Evolutionary conservation across 2,329 filamentous ascomycete species (phyloP), one percentile per base, ranked within the genome.

Genomic region (Alternaria infectoria): DNA sequence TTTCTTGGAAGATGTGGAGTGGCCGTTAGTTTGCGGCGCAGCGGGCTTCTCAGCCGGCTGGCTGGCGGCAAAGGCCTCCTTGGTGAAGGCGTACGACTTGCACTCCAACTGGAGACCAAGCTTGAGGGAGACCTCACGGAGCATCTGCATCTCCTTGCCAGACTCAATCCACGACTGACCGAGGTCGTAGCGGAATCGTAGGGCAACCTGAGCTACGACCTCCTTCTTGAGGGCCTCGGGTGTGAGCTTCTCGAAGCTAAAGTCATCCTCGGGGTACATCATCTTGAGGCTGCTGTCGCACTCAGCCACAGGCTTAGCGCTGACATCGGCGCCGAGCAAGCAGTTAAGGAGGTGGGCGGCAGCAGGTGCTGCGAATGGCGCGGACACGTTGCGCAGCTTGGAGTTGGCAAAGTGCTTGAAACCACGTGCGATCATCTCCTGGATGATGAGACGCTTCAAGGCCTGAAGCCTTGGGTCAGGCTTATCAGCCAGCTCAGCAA

Each of bases 401-500:
- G 87, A 87, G 78, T 93, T 90, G 61, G 91, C 87, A 67, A 96
- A 85, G 81, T 99, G 95, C 87, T 99, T 99, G 87, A 98, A 97
- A 6, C 92, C 90, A 83, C 96, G 90, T n/a, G 92, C 87, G 69
- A 98, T 87, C 91, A 98, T 98, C 81, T 99, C 96, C 77, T 97
- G 95, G 45, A 93, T 81, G 65, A 91, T 88, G 40, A 99, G 87
- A 60, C 89, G 88, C 68, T 88, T 89, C 72, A 99, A 85, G 65
- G 93, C 93, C 71, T 90, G 85, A 23, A 98, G 86, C 65, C 93
- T 90, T 57, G 88, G 86, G 71, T 89, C 86, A 63, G 86, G 83
- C 69, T 79, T 79, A 65, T 80, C 79, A 43, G 91, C 89, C 55
- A 92, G 85, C 62, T 87, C 84, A 12, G 93, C 91, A 66, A 99